These are phyloP conservation scores for Linum trigynum DNA, from an alignment of 345 rosid species.

Conservation along the genomic window DNA sequence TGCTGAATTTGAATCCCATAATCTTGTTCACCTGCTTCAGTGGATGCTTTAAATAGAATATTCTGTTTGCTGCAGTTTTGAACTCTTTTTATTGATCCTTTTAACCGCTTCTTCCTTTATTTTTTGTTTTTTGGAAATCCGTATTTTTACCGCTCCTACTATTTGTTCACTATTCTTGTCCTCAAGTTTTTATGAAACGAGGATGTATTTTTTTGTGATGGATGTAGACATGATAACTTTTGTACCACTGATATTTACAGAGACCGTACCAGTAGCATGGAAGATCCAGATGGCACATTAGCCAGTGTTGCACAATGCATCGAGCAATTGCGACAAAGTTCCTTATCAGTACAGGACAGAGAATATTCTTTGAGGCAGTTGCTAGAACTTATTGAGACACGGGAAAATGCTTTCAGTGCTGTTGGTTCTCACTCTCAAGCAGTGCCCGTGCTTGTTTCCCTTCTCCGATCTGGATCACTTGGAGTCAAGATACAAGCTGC, in stretches of 20 bases:
- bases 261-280: slow-evolving; percentile 90
- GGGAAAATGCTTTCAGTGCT: slow-evolving; percentile 96
- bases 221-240: slow-evolving; percentile 8
- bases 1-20: background rate
- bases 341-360: slow-evolving; percentile 85
- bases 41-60: too few species aligned
- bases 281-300: slow-evolving; percentile 98
- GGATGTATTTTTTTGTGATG: background rate
- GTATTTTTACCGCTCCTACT: background rate
- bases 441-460: slow-evolving; percentile 98
- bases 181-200: background rate
- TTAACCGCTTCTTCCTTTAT: background rate
- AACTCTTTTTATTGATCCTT: background rate
- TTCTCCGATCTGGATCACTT: slow-evolving; percentile 89
- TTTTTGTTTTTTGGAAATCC: background rate
- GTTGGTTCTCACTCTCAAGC: slow-evolving; percentile 99
- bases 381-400: slow-evolving; percentile 84
- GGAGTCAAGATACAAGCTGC: slow-evolving; percentile 98
- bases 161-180: background rate
- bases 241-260: slow-evolving; percentile 31
- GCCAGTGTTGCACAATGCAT: slow-evolving; percentile 99
- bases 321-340: slow-evolving; percentile 87
- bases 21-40: too few species aligned
- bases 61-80: background rate
- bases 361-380: slow-evolving; percentile 80